phyloP scores from a whole-genome alignment of 306 rosid genomes.

The Quercus rubra region DNA sequence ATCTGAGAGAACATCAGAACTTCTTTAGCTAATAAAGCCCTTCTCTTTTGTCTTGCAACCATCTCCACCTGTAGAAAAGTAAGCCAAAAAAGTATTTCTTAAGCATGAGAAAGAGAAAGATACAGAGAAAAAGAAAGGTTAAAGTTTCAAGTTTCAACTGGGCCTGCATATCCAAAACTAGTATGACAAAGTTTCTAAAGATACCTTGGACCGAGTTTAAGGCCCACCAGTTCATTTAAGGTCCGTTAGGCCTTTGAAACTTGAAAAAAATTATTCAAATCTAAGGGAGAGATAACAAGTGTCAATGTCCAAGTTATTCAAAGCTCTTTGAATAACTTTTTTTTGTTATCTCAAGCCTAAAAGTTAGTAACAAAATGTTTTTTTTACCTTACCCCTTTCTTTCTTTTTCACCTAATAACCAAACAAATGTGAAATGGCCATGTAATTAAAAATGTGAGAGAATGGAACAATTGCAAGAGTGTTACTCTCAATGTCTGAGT shows the following conservation, averaged over 20 bases:
- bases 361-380: not conserved
- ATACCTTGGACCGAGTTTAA: not conserved
- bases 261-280: not conserved
- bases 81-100: not conserved
- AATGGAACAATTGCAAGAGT: not conserved
- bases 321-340: not conserved
- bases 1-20: slow-evolving; percentile 8
- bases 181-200: not conserved
- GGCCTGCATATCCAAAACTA: not conserved
- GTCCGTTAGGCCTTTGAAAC: not conserved
- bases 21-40: slow-evolving; percentile 62
- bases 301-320: not conserved
- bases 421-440: too few species aligned
- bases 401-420: not conserved
- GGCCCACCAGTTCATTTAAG: not conserved
- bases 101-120: too few species aligned
- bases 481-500: not conserved
- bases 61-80: slow-evolving; percentile 75
- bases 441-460: not conserved
- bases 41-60: slow-evolving; percentile 76
- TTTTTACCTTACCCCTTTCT: not conserved
- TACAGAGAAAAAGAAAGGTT: not conserved
- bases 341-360: not conserved
- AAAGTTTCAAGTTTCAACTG: not conserved
- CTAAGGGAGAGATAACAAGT: not conserved